These are phyloP conservation scores for Ophiosphaerella narmari DNA, from an alignment of 2,329 filamentous ascomycete species.

Conservation along the genomic window DNA sequence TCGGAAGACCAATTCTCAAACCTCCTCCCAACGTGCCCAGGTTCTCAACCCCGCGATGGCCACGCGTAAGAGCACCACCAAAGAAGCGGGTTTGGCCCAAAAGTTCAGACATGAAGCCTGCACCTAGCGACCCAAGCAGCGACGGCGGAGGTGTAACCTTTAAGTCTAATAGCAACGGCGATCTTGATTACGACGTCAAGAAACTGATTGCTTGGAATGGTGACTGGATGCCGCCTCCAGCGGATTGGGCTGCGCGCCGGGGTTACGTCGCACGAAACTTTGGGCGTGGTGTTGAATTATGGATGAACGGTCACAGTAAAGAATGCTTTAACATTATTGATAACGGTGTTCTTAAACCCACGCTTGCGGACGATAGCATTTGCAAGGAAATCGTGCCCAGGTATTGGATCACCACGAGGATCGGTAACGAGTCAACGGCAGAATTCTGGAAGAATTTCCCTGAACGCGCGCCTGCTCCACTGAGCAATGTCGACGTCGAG, in stretches of 20 bases:
- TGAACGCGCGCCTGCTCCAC: constrained; percentile 22
- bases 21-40: background rate
- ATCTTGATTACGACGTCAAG: constrained; percentile 41
- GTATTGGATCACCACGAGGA: constrained; percentile 32
- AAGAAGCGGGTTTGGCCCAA: constrained; percentile 33
- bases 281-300: constrained; percentile 37
- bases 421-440: constrained; percentile 29
- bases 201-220: constrained; percentile 53
- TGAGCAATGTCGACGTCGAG: constrained; percentile 28
- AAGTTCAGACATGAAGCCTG: constrained; percentile 30
- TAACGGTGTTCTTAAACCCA: background rate
- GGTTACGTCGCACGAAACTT: constrained; percentile 37
- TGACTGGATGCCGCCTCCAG: constrained; percentile 51
- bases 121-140: constrained; percentile 11
- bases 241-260: constrained; percentile 52
- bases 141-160: constrained; percentile 28
- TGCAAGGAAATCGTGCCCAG: constrained; percentile 35
- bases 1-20: background rate
- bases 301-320: constrained; percentile 28
- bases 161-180: constrained; percentile 36
- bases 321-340: constrained; percentile 13
- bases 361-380: constrained; percentile 3
- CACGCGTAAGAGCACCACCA: constrained; percentile 3
- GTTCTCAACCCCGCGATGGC: constrained; percentile 20
- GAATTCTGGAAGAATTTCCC: constrained; percentile 32